These are phyloP conservation scores for Emergomyces orientalis DNA, from an alignment of 2,329 filamentous ascomycete species.

Conservation along the genomic window DNA sequence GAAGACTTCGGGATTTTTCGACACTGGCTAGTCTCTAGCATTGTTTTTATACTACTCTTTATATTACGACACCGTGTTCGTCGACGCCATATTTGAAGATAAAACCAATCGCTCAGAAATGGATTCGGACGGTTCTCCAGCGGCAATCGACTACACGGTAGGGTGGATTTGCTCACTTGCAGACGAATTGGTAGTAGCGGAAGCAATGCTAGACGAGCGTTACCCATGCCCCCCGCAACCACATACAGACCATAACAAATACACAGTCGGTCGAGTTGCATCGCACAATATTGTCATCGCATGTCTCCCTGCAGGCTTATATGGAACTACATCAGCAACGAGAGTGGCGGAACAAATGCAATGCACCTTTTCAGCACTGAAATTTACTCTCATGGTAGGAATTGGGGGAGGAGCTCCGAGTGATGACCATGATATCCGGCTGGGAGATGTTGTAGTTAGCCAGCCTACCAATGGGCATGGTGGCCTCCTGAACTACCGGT, in stretches of 20 bases:
- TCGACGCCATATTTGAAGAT: neutral
- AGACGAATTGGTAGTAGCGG: conserved; percentile 23
- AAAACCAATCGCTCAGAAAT: neutral
- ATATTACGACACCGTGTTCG: neutral
- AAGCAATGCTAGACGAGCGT: conserved; percentile 25
- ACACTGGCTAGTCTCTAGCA: no score
- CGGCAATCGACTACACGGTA: conserved; percentile 21
- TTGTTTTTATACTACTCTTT: neutral
- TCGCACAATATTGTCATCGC: neutral
- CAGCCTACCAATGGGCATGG: neutral
- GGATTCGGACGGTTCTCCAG: neutral
- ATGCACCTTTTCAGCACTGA: conserved; percentile 20
- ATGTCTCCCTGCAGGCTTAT: neutral
- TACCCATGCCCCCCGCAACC: neutral
- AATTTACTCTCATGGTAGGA: conserved; percentile 23
- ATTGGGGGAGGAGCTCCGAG: conserved; percentile 25
- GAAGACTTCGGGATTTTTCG: neutral
- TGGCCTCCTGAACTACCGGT: neutral
- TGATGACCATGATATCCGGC: neutral
- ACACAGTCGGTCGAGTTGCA: neutral
- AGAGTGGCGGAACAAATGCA: conserved; percentile 16
- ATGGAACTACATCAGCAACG: neutral
- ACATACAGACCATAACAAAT: neutral
- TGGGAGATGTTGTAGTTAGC: conserved; percentile 24
- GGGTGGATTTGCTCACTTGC: conserved; percentile 27